These are phyloP conservation scores for Trifolium repens DNA, from an alignment of 306 rosid genomes.

Conservation along the genomic window DNA sequence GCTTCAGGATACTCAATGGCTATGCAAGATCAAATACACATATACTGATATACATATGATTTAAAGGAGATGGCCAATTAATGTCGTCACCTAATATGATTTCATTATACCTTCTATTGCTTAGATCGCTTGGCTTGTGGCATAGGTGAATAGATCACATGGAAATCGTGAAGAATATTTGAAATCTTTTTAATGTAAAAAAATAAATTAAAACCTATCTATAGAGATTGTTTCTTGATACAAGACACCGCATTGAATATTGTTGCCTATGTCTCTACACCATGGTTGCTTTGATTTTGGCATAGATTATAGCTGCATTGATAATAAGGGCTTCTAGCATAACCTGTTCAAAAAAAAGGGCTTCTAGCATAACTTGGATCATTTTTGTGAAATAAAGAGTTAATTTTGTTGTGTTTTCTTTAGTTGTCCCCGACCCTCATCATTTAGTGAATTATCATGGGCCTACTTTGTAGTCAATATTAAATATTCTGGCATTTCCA, in stretches of 20 bases:
- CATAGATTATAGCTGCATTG: not conserved
- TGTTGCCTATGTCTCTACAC: constrained; percentile 14
- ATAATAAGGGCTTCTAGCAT: constrained; percentile 22
- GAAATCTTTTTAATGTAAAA: constrained; percentile 26
- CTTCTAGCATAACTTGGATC: constrained; percentile 24
- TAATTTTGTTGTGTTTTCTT: constrained; percentile 13
- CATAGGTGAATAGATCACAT: constrained; percentile 6
- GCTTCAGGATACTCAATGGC: not conserved
- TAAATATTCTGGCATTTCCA: constrained; percentile 11
- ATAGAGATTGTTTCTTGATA: constrained; percentile 14
- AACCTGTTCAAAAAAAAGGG: no score
- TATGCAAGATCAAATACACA: not conserved
- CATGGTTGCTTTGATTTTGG: constrained; percentile 24
- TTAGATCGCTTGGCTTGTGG: constrained; percentile 14
- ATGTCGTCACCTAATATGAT: not conserved
- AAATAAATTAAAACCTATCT: constrained; percentile 8
- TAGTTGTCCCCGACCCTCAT: not conserved
- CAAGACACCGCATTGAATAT: constrained; percentile 25
- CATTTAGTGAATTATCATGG: constrained; percentile 12
- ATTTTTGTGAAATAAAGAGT: constrained; percentile 2
- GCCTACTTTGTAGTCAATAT: not conserved
- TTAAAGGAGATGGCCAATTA: constrained; percentile 28
- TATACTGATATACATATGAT: not conserved
- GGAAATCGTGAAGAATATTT: constrained; percentile 22
- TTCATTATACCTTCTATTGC: constrained; percentile 2